A percentile compares a stretch with the other conserved stretches of the same genome.
These are phyloP conservation scores for Diplodia mutila DNA, from an alignment of 2,329 filamentous ascomycete genomes.

Conservation along the genomic window DNA sequence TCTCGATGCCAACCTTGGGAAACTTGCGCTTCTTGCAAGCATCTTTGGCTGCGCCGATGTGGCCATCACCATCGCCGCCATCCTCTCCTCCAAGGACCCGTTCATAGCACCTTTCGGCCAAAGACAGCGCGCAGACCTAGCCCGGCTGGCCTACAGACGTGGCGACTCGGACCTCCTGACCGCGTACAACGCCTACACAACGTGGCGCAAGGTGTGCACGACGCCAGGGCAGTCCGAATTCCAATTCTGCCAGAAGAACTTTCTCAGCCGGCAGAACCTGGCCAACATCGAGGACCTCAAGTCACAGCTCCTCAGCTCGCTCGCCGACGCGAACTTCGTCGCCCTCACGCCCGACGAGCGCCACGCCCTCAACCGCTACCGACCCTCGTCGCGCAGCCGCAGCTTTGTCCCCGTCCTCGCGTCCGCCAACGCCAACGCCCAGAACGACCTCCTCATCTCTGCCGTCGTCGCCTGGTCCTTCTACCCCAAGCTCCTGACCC, in stretches of 20 bases:
- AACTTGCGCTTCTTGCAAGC: slow-evolving; percentile 83
- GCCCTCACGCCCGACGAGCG: slow-evolving; percentile 75
- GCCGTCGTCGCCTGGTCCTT: slow-evolving; percentile 92
- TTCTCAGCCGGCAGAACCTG: slow-evolving; percentile 84
- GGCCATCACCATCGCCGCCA: slow-evolving; percentile 86
- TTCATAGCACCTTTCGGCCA: slow-evolving; percentile 87
- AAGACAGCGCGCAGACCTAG: slow-evolving; percentile 78
- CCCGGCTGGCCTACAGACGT: slow-evolving; percentile 76
- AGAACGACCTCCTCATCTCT: slow-evolving; percentile 77
- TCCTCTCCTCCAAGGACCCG: slow-evolving; percentile 91
- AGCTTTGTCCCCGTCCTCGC: slow-evolving; percentile 84
- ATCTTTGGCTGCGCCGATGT: slow-evolving; percentile 93
- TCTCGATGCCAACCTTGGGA: slow-evolving; percentile 91
- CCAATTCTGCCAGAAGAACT: slow-evolving; percentile 93
- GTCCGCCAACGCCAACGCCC: slow-evolving; percentile 73
- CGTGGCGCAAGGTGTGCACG: slow-evolving; percentile 84
- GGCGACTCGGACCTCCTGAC: slow-evolving; percentile 91
- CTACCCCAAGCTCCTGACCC: slow-evolving; percentile 87
- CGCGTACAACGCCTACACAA: slow-evolving; percentile 87
- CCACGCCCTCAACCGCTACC: slow-evolving; percentile 67
- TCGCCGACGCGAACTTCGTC: slow-evolving; percentile 85
- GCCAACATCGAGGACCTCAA: slow-evolving; percentile 95
- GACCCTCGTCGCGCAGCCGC: slow-evolving; percentile 68
- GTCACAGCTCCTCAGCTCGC: slow-evolving; percentile 80
- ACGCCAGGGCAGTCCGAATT: slow-evolving; percentile 74